Conservation (phyloP, 768 basidiomycete genomes). For the Lactarius psammicola region DNA sequence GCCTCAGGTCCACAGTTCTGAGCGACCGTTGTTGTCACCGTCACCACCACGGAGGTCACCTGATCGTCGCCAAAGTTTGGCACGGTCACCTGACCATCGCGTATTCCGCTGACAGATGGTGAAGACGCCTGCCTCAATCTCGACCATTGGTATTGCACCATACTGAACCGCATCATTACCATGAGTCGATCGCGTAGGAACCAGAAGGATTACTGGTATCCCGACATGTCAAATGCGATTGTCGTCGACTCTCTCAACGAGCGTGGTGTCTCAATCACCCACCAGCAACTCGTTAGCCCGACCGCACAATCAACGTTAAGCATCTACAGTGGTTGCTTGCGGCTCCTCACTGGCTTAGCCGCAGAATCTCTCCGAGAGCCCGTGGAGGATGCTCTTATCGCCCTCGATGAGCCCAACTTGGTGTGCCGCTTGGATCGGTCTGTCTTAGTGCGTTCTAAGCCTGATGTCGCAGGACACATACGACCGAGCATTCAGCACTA, state of each 20-base stretch:
- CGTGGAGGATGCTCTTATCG: constrained; percentile 51
- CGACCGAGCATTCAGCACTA: constrained; percentile 53
- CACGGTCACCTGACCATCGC: background rate
- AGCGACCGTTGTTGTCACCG: no score
- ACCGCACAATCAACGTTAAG: constrained; percentile 67
- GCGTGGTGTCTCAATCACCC: constrained; percentile 66
- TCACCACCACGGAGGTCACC: no score
- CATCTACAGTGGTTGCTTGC: constrained; percentile 69
- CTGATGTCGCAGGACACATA: constrained; percentile 58
- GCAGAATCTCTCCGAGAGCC: constrained; percentile 59
- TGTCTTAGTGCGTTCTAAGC: constrained; percentile 1
- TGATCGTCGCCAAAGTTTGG: background rate
- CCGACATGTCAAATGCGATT: constrained; percentile 61
- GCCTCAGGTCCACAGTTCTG: no score
- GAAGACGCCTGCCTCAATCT: no score
- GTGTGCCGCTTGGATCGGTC: constrained; percentile 39
- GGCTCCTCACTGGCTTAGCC: constrained; percentile 65
- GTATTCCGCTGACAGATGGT: no score
- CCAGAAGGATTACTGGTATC: constrained; percentile 51
- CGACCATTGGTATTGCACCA: background rate
- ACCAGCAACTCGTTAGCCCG: constrained; percentile 66
- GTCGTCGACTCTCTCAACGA: constrained; percentile 62
- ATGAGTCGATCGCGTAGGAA: constrained; percentile 24
- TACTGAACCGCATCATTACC: background rate
- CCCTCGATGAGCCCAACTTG: constrained; percentile 48